A percentile compares a stretch with the other conserved stretches of the same genome.
These are phyloP conservation scores for Trematosphaeria pertusa DNA, from an alignment of 2,329 filamentous ascomycete genomes.

Conservation along the genomic window DNA sequence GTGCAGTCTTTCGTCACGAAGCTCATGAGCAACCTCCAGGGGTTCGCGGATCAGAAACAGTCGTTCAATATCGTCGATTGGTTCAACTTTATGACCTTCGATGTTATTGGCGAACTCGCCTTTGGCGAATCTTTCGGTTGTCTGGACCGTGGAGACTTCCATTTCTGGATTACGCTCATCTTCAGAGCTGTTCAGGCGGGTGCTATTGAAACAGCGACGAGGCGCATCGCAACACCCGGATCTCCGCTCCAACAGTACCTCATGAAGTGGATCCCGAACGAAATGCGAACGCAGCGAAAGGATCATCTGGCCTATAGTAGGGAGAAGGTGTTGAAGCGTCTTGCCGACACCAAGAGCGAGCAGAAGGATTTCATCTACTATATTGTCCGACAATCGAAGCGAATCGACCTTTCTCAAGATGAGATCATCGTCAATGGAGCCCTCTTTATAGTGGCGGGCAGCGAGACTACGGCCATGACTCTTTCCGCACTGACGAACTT, in stretches of 20 bases:
- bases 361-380: conserved; percentile 25
- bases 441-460: conserved; percentile 25
- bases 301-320: conserved; percentile 20
- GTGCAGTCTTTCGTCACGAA: conserved; percentile 46
- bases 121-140: conserved; percentile 33
- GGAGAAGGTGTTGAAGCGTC: conserved; percentile 21
- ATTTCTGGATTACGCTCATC: conserved; percentile 31
- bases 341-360: conserved; percentile 20
- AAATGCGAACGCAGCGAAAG: conserved; percentile 13
- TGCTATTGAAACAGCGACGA: conserved; percentile 14
- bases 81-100: conserved; percentile 31
- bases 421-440: conserved; percentile 25
- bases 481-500: conserved; percentile 27
- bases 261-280: conserved; percentile 22
- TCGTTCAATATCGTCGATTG: conserved; percentile 32
- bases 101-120: conserved; percentile 32
- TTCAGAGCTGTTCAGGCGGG: conserved; percentile 18
- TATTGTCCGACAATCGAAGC: conserved; percentile 20
- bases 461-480: conserved; percentile 29
- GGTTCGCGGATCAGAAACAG: conserved; percentile 21
- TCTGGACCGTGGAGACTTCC: conserved; percentile 22
- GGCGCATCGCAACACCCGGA: conserved; percentile 16
- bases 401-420: conserved; percentile 14
- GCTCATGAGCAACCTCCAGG: conserved; percentile 41
- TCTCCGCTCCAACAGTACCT: conserved; percentile 18